Evolutionary conservation across 495 filamentous ascomycete species (phyloP).

Genomic region (Talaromyces nanjingensis): DNA sequence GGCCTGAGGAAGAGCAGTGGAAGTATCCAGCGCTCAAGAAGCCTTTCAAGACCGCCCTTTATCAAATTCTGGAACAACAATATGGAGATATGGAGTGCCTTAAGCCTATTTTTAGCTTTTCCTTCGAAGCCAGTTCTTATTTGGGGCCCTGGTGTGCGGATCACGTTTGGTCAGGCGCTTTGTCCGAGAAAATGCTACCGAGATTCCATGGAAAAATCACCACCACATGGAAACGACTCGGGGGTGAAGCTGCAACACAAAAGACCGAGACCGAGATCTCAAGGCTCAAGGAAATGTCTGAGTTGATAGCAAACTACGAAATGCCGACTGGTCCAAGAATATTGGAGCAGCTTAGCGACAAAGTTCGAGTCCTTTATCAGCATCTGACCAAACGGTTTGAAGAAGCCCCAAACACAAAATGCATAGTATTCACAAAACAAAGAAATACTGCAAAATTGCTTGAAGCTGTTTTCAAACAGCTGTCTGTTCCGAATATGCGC

Average conservation of each 20-base stretch:
- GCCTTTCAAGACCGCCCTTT: slow-evolving; percentile 58
- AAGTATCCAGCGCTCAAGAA: slow-evolving; percentile 45
- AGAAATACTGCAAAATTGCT: slow-evolving; percentile 73
- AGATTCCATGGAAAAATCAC: slow-evolving; percentile 56
- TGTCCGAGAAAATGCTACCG: slow-evolving; percentile 56
- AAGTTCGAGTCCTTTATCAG: slow-evolving; percentile 57
- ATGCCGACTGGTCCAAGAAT: slow-evolving; percentile 30
- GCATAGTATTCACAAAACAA: slow-evolving; percentile 81
- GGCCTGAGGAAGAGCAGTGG: slow-evolving; percentile 54
- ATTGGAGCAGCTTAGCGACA: slow-evolving; percentile 52
- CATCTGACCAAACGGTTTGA: slow-evolving; percentile 54
- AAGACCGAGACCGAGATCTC: slow-evolving; percentile 31
- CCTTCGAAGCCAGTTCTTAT: slow-evolving; percentile 53
- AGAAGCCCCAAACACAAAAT: slow-evolving; percentile 51
- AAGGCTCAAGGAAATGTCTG: slow-evolving; percentile 53
- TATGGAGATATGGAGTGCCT: slow-evolving; percentile 55
- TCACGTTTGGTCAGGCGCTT: slow-evolving; percentile 64
- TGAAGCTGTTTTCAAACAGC: slow-evolving; percentile 51
- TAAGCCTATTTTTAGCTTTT: slow-evolving; percentile 48
- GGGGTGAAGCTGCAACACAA: slow-evolving; percentile 10
- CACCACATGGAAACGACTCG: slow-evolving; percentile 21
- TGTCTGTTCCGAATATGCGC: slow-evolving; percentile 52
- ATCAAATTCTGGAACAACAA: slow-evolving; percentile 43
- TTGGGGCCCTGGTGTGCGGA: slow-evolving; percentile 88
- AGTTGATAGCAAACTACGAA: slow-evolving; percentile 45